Evolutionary conservation across 345 rosid genomes (phyloP).

Genomic region (Odontarrhena argentea): DNA sequence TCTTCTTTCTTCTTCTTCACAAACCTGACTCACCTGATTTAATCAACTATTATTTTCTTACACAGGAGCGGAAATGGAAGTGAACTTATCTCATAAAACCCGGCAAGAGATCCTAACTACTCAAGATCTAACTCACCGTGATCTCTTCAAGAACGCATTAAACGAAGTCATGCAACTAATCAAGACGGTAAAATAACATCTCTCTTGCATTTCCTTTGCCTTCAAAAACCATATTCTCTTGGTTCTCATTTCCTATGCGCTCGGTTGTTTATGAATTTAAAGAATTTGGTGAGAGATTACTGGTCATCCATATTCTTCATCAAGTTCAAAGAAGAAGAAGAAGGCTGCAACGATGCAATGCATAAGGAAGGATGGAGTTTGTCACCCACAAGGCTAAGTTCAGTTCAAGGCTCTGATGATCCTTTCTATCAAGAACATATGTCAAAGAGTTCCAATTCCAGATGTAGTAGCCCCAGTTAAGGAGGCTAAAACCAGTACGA

Average conservation of each 20-base stretch:
- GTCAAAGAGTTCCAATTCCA: constrained; percentile 47
- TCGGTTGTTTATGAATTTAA: constrained; percentile 23
- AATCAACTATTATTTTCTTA: background rate
- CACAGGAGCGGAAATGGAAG: constrained; percentile 84
- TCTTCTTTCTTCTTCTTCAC: constrained; percentile 24
- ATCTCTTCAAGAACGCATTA: constrained; percentile 68
- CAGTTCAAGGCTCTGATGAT: constrained; percentile 72
- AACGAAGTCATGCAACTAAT: constrained; percentile 79
- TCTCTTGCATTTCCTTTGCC: constrained; percentile 14
- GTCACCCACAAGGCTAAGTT: constrained; percentile 74
- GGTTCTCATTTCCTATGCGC: background rate
- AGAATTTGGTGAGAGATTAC: constrained; percentile 83
- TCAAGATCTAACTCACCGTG: constrained; percentile 56
- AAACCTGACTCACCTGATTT: background rate
- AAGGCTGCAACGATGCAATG: constrained; percentile 49
- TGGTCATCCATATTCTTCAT: constrained; percentile 77
- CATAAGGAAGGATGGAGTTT: constrained; percentile 59
- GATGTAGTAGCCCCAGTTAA: constrained; percentile 42
- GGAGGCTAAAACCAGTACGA: constrained; percentile 36
- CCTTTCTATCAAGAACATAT: constrained; percentile 77
- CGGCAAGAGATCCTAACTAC: constrained; percentile 74
- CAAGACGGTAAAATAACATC: constrained; percentile 58
- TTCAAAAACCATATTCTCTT: background rate
- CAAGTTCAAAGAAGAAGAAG: constrained; percentile 82
- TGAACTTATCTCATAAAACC: constrained; percentile 75